Evolutionary conservation across 2,329 filamentous ascomycete species (phyloP).

Genomic region (Phaeosphaeriaceae sp.): DNA sequence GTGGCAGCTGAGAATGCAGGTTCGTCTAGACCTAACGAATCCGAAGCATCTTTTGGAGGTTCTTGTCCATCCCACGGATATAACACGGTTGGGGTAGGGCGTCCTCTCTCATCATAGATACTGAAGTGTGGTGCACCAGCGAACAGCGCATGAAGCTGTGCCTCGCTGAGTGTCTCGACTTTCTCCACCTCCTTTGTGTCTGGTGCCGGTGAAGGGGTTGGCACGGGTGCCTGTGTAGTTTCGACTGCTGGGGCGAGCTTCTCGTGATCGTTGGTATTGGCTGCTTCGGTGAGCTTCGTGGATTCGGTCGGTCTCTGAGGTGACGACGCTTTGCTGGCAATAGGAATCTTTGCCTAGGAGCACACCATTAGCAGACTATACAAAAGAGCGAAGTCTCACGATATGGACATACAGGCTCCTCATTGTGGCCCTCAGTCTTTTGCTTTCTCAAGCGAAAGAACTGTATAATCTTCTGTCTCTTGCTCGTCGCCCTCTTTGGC

Average conservation of each 20-base stretch:
- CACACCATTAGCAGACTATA: constrained; percentile 23
- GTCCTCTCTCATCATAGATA: constrained; percentile 64
- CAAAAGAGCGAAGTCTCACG: constrained; percentile 6
- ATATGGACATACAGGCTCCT: constrained; percentile 25
- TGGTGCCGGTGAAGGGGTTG: constrained; percentile 13
- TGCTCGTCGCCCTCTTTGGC: constrained; percentile 34
- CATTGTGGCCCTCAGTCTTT: constrained; percentile 22
- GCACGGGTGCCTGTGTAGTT: constrained; percentile 11
- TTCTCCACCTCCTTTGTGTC: constrained; percentile 21
- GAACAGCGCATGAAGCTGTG: constrained; percentile 72
- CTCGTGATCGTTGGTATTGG: constrained; percentile 19
- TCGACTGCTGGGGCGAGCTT: constrained; percentile 14
- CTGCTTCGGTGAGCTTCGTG: constrained; percentile 16
- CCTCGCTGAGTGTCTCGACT: constrained; percentile 45
- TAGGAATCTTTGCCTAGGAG: constrained; percentile 22
- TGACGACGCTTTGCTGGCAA: constrained; percentile 9
- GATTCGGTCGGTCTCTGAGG: constrained; percentile 24
- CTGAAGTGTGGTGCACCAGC: constrained; percentile 78
- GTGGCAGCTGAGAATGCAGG: constrained; percentile 48
- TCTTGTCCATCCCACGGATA: constrained; percentile 70
- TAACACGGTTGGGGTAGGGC: constrained; percentile 68
- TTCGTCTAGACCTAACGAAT: constrained; percentile 49
- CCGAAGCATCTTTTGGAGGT: constrained; percentile 67
- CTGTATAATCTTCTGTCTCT: constrained; percentile 37
- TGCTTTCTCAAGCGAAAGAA: constrained; percentile 41